phyloP scores from a whole-genome alignment of 495 filamentous ascomycete genomes.

The Arthonia radiata region DNA sequence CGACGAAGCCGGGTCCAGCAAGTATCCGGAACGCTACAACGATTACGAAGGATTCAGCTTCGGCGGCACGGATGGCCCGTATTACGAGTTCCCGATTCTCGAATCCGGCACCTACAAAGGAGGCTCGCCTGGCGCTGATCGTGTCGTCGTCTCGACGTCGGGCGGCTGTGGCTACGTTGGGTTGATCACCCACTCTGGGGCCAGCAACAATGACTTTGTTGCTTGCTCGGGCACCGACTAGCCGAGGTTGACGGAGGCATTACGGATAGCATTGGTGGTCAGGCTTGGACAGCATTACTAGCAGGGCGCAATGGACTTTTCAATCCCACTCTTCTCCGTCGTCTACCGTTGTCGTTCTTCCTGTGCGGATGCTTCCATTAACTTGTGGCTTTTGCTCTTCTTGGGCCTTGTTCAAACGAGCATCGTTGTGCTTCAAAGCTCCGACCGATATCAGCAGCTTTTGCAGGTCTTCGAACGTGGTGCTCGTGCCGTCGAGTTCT shows the following conservation, averaged over 20 bases:
- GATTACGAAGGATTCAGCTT: conserved; percentile 53
- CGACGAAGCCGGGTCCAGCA: conserved; percentile 19
- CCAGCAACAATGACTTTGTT: conserved; percentile 36
- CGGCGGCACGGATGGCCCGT: conserved; percentile 24
- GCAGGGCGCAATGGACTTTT: too few species aligned
- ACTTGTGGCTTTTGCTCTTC: conserved; percentile 9
- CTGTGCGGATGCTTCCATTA: not conserved
- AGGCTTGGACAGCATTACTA: too few species aligned
- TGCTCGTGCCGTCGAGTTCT: conserved; percentile 46
- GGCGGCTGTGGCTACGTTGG: conserved; percentile 28
- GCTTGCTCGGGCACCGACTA: too few species aligned
- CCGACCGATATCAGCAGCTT: conserved; percentile 57
- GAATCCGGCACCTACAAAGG: conserved; percentile 28
- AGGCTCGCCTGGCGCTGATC: conserved; percentile 40
- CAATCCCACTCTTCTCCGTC: conserved; percentile 17
- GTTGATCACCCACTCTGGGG: conserved; percentile 45
- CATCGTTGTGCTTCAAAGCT: conserved; percentile 49
- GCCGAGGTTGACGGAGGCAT: too few species aligned
- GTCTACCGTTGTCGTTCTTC: conserved; percentile 11
- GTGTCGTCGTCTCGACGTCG: too few species aligned
- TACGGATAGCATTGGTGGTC: too few species aligned
- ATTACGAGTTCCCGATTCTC: conserved; percentile 51
- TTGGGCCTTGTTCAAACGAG: conserved; percentile 38
- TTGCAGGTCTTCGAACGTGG: conserved; percentile 43
- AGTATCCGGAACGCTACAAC: conserved; percentile 49